Base-by-base conservation (phyloP, 2,329 filamentous ascomycete species). In the Pestalotiopsis sp. region DNA sequence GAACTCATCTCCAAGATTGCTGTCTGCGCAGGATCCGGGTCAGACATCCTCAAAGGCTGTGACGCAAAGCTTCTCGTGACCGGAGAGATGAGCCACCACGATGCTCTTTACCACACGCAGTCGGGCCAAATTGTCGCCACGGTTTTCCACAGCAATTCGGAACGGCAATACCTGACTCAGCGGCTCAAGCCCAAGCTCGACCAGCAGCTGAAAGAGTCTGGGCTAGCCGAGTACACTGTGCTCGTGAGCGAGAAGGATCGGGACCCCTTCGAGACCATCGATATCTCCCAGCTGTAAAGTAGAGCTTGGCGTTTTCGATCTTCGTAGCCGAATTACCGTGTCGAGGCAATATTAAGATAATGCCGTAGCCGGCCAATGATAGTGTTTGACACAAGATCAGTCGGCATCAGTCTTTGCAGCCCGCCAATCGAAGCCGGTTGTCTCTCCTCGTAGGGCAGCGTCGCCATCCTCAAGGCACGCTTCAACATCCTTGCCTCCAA, bases 21-120 rank as follows among this genome's bases (percentile, higher is more conserved):
- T 4, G 92, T 98, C 49, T 98, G 95, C 74, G 95, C 96, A 0
- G 96, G 96, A 1, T 96, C 93, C 6, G 96, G 96, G 0, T 92
- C 91, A 1, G 89, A 91, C 52, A 86, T 98, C 23, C 87, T 98
- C 69, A 89, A 90, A 71, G 86, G 87, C 55, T 83, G 90, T 2
- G 83, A 88, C 57, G 93, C 94, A 0, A 94, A 98, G 76, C 80
- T 98, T 52, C 81, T 97, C 3, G 93, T 99, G 74, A 98, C 94
- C 0, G 96, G 96, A 1, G 96, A 99, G 82, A 88, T 98, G 85
- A 93, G 90, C 75, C 96, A 99, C 78, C 96, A 99, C 78, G 94
- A 96, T 71, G 94, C 95, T 3, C 86, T 99, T 68, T 89, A 92
- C 52, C 93, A 94, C 1, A 93, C 93, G 36, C 95, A 98, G 83